Conservation (phyloP, 78 protist genomes). For the Cyanophora paradoxa region DNA sequence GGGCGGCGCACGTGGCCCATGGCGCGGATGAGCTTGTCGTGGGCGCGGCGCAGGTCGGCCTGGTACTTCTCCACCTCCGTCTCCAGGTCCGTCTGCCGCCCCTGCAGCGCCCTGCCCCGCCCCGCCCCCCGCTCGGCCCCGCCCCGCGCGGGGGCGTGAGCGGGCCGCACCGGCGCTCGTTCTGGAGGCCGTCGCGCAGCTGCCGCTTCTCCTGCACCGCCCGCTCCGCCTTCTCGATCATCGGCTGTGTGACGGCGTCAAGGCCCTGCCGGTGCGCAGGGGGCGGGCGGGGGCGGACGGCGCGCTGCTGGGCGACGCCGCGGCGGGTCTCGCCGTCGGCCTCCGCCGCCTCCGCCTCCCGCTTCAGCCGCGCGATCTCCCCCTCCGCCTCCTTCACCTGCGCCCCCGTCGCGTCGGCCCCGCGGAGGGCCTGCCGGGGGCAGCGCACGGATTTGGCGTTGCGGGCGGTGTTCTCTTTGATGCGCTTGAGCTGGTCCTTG, state of each 20-base stretch:
- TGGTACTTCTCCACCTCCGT: neutral
- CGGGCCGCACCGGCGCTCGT: too few species aligned
- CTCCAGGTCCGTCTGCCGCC: neutral
- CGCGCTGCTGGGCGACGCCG: neutral
- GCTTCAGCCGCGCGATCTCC: neutral
- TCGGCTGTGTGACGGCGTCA: neutral
- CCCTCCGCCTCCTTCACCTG: neutral
- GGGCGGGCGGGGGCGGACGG: neutral
- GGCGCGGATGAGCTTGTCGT: neutral
- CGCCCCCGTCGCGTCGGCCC: neutral
- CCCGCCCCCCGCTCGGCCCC: too few species aligned
- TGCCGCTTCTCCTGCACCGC: neutral
- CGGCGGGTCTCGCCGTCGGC: neutral
- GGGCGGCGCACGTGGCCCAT: neutral
- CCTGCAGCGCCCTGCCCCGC: constrained; percentile 18
- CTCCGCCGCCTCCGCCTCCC: too few species aligned
- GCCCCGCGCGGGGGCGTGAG: too few species aligned
- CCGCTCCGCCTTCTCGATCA: constrained; percentile 1
- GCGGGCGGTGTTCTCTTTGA: neutral
- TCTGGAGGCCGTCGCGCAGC: neutral
- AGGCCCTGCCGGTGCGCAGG: neutral
- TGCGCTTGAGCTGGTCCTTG: neutral
- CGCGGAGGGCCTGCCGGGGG: too few species aligned
- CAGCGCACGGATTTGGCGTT: neutral
- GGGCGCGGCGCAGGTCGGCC: neutral